A percentile compares a stretch with the other conserved stretches of the same genome.
Evolutionary conservation across 2,329 filamentous ascomycete genomes (phyloP).

Genomic region (Aspergillus sergii): DNA sequence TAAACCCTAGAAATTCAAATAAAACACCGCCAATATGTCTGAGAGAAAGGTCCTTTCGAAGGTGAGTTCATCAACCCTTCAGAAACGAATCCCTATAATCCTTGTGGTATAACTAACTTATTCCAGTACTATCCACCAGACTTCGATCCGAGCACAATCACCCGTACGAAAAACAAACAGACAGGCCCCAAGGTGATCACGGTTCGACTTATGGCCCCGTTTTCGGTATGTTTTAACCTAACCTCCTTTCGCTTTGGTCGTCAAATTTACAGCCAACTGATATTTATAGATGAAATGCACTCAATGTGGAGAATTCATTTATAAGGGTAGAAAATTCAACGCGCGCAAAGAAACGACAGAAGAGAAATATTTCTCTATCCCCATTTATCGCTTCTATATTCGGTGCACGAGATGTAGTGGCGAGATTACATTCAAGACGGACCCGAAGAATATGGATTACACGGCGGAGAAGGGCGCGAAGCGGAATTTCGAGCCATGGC

Average conservation of each 20-base stretch:
- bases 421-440: conserved; percentile 91
- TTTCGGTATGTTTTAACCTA: conserved; percentile 47
- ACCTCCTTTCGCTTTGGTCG: background rate
- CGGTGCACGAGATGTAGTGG: conserved; percentile 82
- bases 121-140: conserved; percentile 65
- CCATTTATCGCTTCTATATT: conserved; percentile 89
- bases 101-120: background rate
- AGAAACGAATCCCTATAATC: conserved; percentile 2
- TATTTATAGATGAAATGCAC: conserved; percentile 66
- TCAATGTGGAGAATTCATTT: conserved; percentile 72
- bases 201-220: conserved; percentile 88
- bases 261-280: background rate
- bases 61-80: background rate
- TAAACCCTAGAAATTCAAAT: background rate
- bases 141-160: conserved; percentile 85
- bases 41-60: conserved; percentile 12
- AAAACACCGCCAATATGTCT: background rate
- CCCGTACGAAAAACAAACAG: conserved; percentile 60
- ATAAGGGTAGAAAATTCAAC: conserved; percentile 95
- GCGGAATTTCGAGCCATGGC: conserved; percentile 92
- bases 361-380: conserved; percentile 84
- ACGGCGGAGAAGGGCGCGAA: conserved; percentile 78
- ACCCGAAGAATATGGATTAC: conserved; percentile 95
- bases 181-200: conserved; percentile 79
- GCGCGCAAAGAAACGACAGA: conserved; percentile 89